Conservation (phyloP, 1,284 basidiomycete genomes). For the Ustilago bromivora region DNA sequence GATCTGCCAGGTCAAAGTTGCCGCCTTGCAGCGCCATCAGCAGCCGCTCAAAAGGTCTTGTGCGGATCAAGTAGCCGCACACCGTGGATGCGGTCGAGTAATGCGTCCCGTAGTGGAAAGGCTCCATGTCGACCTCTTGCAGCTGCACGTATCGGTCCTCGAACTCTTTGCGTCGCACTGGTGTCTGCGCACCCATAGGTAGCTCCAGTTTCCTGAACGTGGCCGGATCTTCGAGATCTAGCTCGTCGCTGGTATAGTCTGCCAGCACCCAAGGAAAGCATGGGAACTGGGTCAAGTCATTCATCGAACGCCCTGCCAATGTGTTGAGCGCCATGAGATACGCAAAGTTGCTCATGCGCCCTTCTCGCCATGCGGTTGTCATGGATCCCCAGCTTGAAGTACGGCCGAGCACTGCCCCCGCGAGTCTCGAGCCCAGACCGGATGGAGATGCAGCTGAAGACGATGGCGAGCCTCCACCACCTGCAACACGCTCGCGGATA, state of each 20-base stretch:
- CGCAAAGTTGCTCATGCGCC: conserved; percentile 67
- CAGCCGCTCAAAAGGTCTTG: conserved; percentile 75
- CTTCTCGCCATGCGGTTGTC: conserved; percentile 64
- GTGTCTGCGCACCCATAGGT: conserved; percentile 91
- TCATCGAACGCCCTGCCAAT: conserved; percentile 67
- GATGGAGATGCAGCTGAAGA: conserved; percentile 19
- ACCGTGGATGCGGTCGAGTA: conserved; percentile 97
- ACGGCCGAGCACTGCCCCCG: conserved; percentile 58
- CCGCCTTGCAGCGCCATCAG: conserved; percentile 71
- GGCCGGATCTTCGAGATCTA: conserved; percentile 78
- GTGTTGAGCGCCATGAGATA: conserved; percentile 70
- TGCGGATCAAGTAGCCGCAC: conserved; percentile 90
- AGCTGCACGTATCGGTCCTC: conserved; percentile 78
- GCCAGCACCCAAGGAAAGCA: conserved; percentile 90
- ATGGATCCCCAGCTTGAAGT: conserved; percentile 50
- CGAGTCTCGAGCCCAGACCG: conserved; percentile 48
- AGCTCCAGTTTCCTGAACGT: conserved; percentile 83
- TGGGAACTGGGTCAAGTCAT: conserved; percentile 91
- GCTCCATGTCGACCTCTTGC: conserved; percentile 81
- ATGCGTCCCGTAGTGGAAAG: conserved; percentile 77
- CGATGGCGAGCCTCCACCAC: conserved; percentile 4
- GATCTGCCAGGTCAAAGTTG: conserved; percentile 95
- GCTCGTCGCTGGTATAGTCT: conserved; percentile 81
- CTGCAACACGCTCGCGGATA: conserved; percentile 39
- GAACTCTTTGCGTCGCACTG: conserved; percentile 73